phyloP scores from a whole-genome alignment of 1,139 yeast genomes.

The Nadsonia commutata region DNA sequence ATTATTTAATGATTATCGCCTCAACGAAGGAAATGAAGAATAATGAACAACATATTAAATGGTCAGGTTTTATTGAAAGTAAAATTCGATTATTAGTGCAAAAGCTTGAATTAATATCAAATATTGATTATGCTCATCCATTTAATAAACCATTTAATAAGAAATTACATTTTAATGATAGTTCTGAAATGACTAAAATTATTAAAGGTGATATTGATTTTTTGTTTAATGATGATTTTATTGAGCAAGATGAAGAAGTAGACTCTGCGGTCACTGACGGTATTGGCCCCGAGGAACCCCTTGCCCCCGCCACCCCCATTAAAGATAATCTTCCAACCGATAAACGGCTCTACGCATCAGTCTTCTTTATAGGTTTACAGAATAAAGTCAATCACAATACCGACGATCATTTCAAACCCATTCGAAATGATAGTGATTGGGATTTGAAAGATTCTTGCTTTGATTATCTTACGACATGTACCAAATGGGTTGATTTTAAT shows the following conservation, averaged over 20 bases:
- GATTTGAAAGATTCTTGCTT: neutral
- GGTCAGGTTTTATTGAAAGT: conserved; percentile 90
- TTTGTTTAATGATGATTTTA: neutral
- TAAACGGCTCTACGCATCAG: neutral
- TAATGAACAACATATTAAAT: conserved; percentile 64
- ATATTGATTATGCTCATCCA: conserved; percentile 78
- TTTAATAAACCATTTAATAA: conserved; percentile 63
- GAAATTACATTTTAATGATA: conserved; percentile 32
- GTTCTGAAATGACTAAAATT: conserved; percentile 33
- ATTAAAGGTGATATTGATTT: neutral
- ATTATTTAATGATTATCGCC: conserved; percentile 70
- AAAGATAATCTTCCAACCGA: neutral
- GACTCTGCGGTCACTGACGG: neutral
- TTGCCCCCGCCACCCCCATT: no score
- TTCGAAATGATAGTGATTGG: neutral
- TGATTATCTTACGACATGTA: neutral
- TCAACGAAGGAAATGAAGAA: conserved; percentile 46
- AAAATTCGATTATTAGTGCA: conserved; percentile 66
- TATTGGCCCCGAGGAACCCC: no score
- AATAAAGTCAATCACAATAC: neutral
- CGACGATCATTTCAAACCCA: neutral
- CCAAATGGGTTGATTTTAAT: neutral
- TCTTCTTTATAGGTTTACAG: neutral
- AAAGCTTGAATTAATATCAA: conserved; percentile 63
- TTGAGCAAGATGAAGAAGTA: neutral